Evolutionary conservation across 2,329 filamentous ascomycete species (phyloP).

Genomic region (Aspergillus nomiae): DNA sequence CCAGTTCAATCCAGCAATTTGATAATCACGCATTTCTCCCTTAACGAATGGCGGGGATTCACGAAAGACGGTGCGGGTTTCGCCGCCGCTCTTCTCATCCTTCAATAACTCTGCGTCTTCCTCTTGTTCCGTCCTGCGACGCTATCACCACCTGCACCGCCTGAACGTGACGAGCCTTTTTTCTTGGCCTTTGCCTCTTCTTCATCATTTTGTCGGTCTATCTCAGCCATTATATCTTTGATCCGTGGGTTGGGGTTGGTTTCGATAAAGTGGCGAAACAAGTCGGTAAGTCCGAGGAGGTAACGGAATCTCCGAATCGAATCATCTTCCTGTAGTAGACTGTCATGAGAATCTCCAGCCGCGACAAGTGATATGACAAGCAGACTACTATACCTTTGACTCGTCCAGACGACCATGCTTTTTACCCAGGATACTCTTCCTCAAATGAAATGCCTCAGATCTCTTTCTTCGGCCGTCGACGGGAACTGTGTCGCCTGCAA

Average conservation of each 20-base stretch:
- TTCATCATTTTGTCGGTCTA: conserved; percentile 86
- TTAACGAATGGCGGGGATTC: conserved; percentile 91
- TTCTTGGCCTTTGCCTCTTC: conserved; percentile 71
- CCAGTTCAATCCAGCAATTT: conserved; percentile 95
- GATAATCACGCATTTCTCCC: conserved; percentile 92
- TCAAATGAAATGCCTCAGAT: conserved; percentile 83
- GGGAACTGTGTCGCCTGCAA: conserved; percentile 69
- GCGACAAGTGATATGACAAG: background rate
- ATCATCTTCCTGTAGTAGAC: conserved; percentile 74
- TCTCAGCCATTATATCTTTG: conserved; percentile 89
- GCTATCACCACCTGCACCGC: conserved; percentile 75
- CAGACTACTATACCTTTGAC: conserved; percentile 69
- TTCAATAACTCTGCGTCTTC: conserved; percentile 87
- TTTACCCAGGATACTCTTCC: conserved; percentile 89
- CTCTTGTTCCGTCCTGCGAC: conserved; percentile 91
- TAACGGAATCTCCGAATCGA: conserved; percentile 93
- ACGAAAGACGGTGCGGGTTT: conserved; percentile 86
- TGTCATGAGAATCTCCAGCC: conserved; percentile 17
- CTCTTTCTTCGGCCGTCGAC: conserved; percentile 80
- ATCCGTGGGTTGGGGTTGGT: conserved; percentile 95
- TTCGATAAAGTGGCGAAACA: conserved; percentile 99
- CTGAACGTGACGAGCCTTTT: conserved; percentile 76
- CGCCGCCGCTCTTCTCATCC: conserved; percentile 85
- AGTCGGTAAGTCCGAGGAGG: conserved; percentile 87
- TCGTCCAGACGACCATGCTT: conserved; percentile 91